phyloP scores from a whole-genome alignment of 2,329 filamentous ascomycete species.

The Paracoccidioides brasiliensis region DNA sequence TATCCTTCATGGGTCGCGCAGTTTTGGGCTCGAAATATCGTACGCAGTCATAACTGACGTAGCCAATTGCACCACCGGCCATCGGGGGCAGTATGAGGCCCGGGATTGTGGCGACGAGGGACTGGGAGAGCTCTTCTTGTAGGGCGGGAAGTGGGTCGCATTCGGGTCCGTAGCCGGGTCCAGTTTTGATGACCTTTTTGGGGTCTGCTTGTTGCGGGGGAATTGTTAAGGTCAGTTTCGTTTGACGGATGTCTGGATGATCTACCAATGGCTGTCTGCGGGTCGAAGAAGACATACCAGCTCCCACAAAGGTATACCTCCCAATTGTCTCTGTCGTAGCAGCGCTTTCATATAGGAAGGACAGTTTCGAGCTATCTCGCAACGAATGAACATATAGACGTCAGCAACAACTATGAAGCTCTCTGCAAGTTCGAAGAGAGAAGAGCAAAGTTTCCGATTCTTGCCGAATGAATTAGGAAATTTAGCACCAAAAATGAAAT shows the following conservation, averaged over 20 bases:
- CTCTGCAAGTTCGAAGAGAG: neutral
- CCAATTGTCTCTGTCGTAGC: slow-evolving; percentile 84
- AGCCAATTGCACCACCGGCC: slow-evolving; percentile 86
- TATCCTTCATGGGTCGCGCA: slow-evolving; percentile 73
- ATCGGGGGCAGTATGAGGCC: slow-evolving; percentile 71
- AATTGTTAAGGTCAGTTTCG: neutral
- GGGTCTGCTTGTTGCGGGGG: slow-evolving; percentile 33
- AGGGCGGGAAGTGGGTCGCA: slow-evolving; percentile 74
- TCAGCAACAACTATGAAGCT: neutral
- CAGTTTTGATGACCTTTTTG: slow-evolving; percentile 71
- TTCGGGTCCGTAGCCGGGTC: slow-evolving; percentile 71
- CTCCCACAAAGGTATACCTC: slow-evolving; percentile 89
- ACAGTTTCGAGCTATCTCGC: slow-evolving; percentile 50
- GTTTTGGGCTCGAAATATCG: slow-evolving; percentile 97
- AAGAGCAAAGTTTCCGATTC: neutral
- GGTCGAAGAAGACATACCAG: slow-evolving; percentile 36
- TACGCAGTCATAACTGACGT: slow-evolving; percentile 95
- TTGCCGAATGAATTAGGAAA: too few species aligned
- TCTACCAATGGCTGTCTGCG: too few species aligned
- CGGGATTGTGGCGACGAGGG: slow-evolving; percentile 70
- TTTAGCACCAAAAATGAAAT: neutral
- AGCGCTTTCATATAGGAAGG: slow-evolving; percentile 92
- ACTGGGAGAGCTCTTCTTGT: slow-evolving; percentile 64
- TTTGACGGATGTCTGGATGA: neutral
- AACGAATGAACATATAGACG: neutral